A percentile compares a stretch with the other conserved stretches of the same genome.
phyloP scores from a whole-genome alignment of 2,329 filamentous ascomycete species.

The Aspergillus tamarii region DNA sequence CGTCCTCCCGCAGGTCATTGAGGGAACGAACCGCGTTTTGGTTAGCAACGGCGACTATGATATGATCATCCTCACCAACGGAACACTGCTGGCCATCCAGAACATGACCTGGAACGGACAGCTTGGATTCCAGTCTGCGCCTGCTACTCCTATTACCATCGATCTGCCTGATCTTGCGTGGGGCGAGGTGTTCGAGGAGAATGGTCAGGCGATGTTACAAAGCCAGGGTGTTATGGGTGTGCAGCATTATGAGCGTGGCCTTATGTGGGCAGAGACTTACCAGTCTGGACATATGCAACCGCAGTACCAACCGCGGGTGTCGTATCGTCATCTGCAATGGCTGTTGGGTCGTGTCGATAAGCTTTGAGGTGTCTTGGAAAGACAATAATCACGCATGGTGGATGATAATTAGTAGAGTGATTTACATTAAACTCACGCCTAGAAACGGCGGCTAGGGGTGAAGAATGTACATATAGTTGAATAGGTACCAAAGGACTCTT shows the following conservation, averaged over 20 bases:
- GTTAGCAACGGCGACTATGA: constrained; percentile 74
- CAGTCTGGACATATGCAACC: constrained; percentile 49
- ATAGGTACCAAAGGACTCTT: neutral
- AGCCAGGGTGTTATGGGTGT: constrained; percentile 69
- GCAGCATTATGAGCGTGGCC: constrained; percentile 72
- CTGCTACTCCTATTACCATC: constrained; percentile 54
- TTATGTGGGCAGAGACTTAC: constrained; percentile 65
- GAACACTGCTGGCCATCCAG: constrained; percentile 72
- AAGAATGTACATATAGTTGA: neutral
- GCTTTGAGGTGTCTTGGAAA: constrained; percentile 17
- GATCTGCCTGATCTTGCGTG: constrained; percentile 60
- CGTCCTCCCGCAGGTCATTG: constrained; percentile 69
- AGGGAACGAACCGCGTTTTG: constrained; percentile 71
- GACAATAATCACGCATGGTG: neutral
- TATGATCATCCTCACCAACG: constrained; percentile 68
- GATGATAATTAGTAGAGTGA: neutral
- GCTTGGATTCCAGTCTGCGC: constrained; percentile 68
- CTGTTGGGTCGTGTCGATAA: constrained; percentile 34
- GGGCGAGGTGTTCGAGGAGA: constrained; percentile 49
- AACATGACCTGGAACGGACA: constrained; percentile 79
- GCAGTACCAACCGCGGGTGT: constrained; percentile 69
- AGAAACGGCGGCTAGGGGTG: neutral
- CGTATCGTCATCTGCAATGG: constrained; percentile 66
- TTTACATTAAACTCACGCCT: neutral
- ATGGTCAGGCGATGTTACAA: constrained; percentile 65